phyloP scores from a whole-genome alignment of 768 basidiomycete species.

The Russula virescens region DNA sequence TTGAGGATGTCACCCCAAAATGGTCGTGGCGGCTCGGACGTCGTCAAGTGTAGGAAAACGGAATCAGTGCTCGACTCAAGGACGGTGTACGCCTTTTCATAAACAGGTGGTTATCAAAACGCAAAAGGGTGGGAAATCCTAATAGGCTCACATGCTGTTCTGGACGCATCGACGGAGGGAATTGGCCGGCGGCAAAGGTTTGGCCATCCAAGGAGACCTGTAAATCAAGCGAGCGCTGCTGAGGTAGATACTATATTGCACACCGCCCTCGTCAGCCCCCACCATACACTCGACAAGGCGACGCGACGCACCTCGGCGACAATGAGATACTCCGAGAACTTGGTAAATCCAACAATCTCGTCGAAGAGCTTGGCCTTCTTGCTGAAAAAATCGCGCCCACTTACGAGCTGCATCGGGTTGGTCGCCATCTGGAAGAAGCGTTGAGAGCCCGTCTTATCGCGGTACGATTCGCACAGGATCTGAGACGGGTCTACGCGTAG shows the following conservation, averaged over 20 bases:
- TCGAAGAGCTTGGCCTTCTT: slow-evolving; percentile 77
- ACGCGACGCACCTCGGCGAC: slow-evolving; percentile 73
- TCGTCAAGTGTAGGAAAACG: slow-evolving; percentile 94
- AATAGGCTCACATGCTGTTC: slow-evolving; percentile 69
- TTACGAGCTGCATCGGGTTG: slow-evolving; percentile 74
- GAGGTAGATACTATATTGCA: slow-evolving; percentile 42
- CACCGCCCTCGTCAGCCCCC: not conserved
- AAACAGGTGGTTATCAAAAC: not conserved
- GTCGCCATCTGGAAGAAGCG: slow-evolving; percentile 40
- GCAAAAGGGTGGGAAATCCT: not conserved
- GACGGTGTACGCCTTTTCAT: slow-evolving; percentile 79
- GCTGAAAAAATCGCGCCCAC: slow-evolving; percentile 66
- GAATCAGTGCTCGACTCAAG: slow-evolving; percentile 91
- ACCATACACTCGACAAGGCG: not conserved
- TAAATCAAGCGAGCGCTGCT: slow-evolving; percentile 60
- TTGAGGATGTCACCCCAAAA: slow-evolving; percentile 91
- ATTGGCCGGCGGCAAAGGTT: slow-evolving; percentile 77
- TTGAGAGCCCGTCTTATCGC: slow-evolving; percentile 78
- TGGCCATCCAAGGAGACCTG: slow-evolving; percentile 92
- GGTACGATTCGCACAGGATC: slow-evolving; percentile 89
- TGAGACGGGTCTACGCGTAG: slow-evolving; percentile 78
- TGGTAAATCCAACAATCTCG: slow-evolving; percentile 88
- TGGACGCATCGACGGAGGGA: slow-evolving; percentile 87
- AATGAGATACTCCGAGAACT: slow-evolving; percentile 94
- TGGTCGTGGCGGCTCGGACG: slow-evolving; percentile 64